A percentile compares a stretch with the other conserved stretches of the same genome.
phyloP scores from a whole-genome alignment of 192 early-diverging fungal species.

The Dispira parvispora region DNA sequence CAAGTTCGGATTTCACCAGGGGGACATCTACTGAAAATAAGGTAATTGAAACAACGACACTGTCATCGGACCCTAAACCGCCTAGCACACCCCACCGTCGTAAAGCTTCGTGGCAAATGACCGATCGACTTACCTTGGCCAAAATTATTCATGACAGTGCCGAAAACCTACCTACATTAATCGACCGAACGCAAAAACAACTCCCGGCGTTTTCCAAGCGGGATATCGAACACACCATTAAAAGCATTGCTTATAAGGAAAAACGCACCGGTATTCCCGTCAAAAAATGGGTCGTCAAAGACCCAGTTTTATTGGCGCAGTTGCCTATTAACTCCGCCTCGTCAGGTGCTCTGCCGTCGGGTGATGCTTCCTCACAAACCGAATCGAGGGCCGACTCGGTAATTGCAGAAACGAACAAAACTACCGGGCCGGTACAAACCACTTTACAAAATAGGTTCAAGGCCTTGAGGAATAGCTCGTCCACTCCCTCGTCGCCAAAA shows the following conservation, averaged over 20 bases:
- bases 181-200: constrained; percentile 18
- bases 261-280: constrained; percentile 20
- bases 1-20: neutral
- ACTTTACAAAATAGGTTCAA: too few species aligned
- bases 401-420: too few species aligned
- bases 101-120: constrained; percentile 11
- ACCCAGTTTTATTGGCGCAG: neutral
- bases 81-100: constrained; percentile 1
- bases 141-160: constrained; percentile 24
- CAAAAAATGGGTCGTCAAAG: constrained; percentile 22
- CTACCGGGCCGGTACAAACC: too few species aligned
- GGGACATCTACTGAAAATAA: constrained; percentile 16
- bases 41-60: constrained; percentile 17
- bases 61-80: neutral
- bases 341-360: too few species aligned
- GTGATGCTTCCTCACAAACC: too few species aligned
- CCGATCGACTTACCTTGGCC: constrained; percentile 15
- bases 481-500: too few species aligned
- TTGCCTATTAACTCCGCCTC: neutral
- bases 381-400: too few species aligned
- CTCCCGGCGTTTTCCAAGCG: constrained; percentile 20
- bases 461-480: too few species aligned
- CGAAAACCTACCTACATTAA: constrained; percentile 17
- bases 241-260: constrained; percentile 25
- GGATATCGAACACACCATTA: constrained; percentile 25